A percentile compares a stretch with the other conserved stretches of the same genome.
Evolutionary conservation across 495 filamentous ascomycete genomes (phyloP).

Genomic region (Cudoniella acicularis): DNA sequence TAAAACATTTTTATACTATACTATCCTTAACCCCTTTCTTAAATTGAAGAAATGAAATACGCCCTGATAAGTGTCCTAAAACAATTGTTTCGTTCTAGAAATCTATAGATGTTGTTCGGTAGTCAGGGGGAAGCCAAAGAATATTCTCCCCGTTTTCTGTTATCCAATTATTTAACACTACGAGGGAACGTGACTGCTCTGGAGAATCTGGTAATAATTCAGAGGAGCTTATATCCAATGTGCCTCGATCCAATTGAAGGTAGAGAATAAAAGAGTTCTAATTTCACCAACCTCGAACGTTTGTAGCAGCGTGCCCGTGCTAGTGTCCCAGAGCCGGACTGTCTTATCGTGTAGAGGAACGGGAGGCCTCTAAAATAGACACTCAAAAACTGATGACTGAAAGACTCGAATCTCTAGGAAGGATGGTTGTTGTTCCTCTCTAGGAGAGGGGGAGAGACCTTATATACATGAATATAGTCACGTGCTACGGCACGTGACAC

Average conservation of each 20-base stretch:
- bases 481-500: too few species aligned
- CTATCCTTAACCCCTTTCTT: not conserved
- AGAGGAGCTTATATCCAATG: slow-evolving; percentile 31
- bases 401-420: too few species aligned
- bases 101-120: slow-evolving; percentile 22
- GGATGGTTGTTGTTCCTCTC: too few species aligned
- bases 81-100: not conserved
- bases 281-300: slow-evolving; percentile 16
- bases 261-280: slow-evolving; percentile 26
- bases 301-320: slow-evolving; percentile 4
- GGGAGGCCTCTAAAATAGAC: too few species aligned
- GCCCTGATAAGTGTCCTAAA: slow-evolving; percentile 2
- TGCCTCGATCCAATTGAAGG: slow-evolving; percentile 22
- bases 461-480: too few species aligned
- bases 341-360: too few species aligned
- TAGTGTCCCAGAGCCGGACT: slow-evolving; percentile 32
- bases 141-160: slow-evolving; percentile 21
- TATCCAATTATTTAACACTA: slow-evolving; percentile 23
- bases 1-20: too few species aligned
- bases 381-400: too few species aligned
- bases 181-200: not conserved
- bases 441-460: too few species aligned
- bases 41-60: not conserved
- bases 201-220: too few species aligned
- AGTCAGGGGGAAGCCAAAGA: slow-evolving; percentile 32